phyloP scores from a whole-genome alignment of 352 stramenopile species.

The Globisporangium sylvaticum region DNA sequence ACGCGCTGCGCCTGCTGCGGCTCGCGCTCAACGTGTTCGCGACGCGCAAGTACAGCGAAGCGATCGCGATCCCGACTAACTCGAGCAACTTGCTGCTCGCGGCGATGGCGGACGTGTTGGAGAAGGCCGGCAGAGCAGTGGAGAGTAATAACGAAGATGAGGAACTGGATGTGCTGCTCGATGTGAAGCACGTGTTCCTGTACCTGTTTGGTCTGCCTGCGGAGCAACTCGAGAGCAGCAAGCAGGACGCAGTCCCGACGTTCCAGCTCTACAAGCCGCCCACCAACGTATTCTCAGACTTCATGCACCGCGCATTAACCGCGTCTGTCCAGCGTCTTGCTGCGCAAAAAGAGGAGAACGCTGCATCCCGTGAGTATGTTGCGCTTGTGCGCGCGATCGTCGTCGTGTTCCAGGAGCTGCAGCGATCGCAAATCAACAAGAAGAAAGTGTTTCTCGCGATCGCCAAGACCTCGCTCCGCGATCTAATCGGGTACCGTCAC shows the following conservation, averaged over 20 bases:
- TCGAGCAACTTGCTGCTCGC: slow-evolving; percentile 73
- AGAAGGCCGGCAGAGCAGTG: slow-evolving; percentile 16
- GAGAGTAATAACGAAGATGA: slow-evolving; percentile 6
- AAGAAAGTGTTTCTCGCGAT: slow-evolving; percentile 84
- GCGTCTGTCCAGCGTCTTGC: slow-evolving; percentile 20
- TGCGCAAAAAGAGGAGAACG: background rate
- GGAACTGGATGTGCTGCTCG: slow-evolving; percentile 28
- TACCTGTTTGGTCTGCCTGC: slow-evolving; percentile 59
- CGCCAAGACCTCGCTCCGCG: slow-evolving; percentile 69
- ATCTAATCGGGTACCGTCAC: slow-evolving; percentile 56
- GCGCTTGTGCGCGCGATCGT: slow-evolving; percentile 45
- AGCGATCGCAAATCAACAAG: slow-evolving; percentile 85
- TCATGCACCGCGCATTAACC: slow-evolving; percentile 53
- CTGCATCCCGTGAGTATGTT: slow-evolving; percentile 26
- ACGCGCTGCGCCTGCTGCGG: slow-evolving; percentile 53
- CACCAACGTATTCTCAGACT: slow-evolving; percentile 72
- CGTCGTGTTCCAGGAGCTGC: slow-evolving; percentile 72
- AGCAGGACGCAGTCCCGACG: slow-evolving; percentile 21
- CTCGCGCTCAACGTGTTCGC: slow-evolving; percentile 44
- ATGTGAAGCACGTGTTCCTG: slow-evolving; percentile 59
- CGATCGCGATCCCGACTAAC: slow-evolving; percentile 47
- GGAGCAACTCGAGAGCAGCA: slow-evolving; percentile 1
- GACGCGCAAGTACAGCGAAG: slow-evolving; percentile 17
- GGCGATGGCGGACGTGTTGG: slow-evolving; percentile 59
- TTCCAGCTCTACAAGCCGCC: slow-evolving; percentile 81